Evolutionary conservation across 2,329 filamentous ascomycete genomes (phyloP).

Genomic region (Arthrobotrys sphaeroides): DNA sequence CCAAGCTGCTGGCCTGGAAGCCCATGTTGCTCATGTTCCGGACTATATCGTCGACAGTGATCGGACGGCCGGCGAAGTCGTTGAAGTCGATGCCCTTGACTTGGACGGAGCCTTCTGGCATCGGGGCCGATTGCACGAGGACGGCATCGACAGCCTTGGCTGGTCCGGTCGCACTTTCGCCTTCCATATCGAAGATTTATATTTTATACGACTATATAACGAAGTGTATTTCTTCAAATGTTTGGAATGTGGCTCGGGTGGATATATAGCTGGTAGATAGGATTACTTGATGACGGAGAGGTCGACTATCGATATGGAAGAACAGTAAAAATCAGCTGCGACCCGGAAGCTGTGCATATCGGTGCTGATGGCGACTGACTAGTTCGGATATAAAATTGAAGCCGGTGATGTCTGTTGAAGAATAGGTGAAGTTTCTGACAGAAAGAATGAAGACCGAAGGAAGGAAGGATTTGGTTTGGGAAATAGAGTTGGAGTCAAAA

Average conservation of each 20-base stretch:
- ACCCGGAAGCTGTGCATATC: constrained; percentile 50
- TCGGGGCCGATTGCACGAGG: constrained; percentile 81
- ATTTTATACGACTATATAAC: neutral
- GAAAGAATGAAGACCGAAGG: neutral
- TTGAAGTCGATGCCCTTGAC: constrained; percentile 95
- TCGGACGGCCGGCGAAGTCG: constrained; percentile 74
- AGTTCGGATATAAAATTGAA: neutral
- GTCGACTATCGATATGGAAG: constrained; percentile 48
- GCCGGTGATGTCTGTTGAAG: neutral
- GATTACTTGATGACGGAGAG: constrained; percentile 42
- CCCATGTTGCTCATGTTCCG: constrained; percentile 86
- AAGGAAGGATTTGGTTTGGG: neutral
- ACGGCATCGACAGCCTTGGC: constrained; percentile 68
- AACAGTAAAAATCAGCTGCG: constrained; percentile 46
- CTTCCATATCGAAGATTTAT: constrained; percentile 6
- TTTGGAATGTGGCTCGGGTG: neutral
- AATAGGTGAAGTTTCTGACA: neutral
- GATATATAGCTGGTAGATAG: neutral
- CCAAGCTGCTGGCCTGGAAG: constrained; percentile 81
- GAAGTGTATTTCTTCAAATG: neutral
- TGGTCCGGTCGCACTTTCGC: constrained; percentile 15
- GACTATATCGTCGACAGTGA: constrained; percentile 86
- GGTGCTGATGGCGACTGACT: constrained; percentile 39
- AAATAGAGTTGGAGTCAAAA: neutral
- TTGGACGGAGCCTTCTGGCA: constrained; percentile 73